A percentile compares a stretch with the other conserved stretches of the same genome.
Conservation (phyloP, 78 protist genomes). For the Diacronema lutheri region DNA sequence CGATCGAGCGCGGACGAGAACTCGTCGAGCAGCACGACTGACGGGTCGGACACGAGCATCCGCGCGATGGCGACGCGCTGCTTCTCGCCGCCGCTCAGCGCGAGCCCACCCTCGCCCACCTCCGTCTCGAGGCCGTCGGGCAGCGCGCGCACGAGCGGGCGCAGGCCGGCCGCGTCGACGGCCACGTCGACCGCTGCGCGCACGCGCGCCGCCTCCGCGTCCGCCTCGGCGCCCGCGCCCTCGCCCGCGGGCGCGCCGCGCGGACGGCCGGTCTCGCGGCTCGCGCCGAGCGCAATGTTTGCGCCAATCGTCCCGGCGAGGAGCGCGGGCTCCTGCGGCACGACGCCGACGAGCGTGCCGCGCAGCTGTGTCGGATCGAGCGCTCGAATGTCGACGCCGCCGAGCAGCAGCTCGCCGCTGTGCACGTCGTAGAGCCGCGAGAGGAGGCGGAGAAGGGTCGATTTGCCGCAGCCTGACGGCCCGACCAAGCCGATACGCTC, state of each 20-base stretch:
- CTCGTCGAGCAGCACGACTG: constrained; percentile 88
- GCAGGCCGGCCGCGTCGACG: constrained; percentile 69
- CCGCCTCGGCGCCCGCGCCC: no score
- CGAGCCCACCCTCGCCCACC: constrained; percentile 82
- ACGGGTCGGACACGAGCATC: constrained; percentile 79
- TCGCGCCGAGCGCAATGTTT: constrained; percentile 11
- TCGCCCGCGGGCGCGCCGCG: no score
- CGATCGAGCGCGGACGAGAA: constrained; percentile 78
- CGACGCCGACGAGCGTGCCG: background rate
- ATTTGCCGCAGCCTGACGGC: constrained; percentile 76
- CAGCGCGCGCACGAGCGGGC: constrained; percentile 63
- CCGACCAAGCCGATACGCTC: constrained; percentile 82
- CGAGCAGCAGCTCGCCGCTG: background rate
- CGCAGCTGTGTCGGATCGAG: background rate
- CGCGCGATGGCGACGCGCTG: constrained; percentile 91
- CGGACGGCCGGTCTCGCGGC: no score
- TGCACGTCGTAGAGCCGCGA: background rate
- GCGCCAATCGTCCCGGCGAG: background rate
- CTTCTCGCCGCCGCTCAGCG: constrained; percentile 86
- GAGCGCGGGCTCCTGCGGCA: constrained; percentile 35
- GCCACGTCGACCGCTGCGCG: no score
- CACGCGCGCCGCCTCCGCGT: no score
- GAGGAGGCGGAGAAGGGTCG: constrained; percentile 22
- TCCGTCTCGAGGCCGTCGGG: constrained; percentile 43
- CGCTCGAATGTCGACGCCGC: background rate